Evolutionary conservation across 75 land plant species (phyloP), one percentile per base, ranked within the genome.

Genomic region (Chamaecyparis obtusa): DNA sequence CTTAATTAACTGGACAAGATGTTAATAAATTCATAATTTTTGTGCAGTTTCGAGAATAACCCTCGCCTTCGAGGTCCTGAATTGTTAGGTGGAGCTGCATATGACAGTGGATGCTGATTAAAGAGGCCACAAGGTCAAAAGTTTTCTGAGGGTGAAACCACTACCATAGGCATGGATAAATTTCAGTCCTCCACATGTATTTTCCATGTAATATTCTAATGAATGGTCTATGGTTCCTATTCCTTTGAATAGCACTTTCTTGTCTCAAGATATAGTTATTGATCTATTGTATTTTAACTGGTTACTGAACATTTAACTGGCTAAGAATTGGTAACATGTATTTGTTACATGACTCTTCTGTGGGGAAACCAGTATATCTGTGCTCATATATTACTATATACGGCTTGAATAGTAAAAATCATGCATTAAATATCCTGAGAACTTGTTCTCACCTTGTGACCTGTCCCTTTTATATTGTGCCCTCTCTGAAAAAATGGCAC

Each of bases 61-160:
- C 96, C 96, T 60, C 89, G 94, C 13, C 88, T 97, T 48, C 94
- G 94, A 87, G 99, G 99, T 77, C 99, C 99, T 76, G 95, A 97
- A 89, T 87, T 97, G 86, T 91, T 87, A 85, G 99, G 99, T 48
- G 93, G 92, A 54, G 97, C 91, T n/a, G 78, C 88, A 27, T 95
- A 97, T 79, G 97, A 95, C 77, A 92, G 90, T 69, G 93, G 90
- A 76, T 94, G 95, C 92, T 87, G 83, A 67, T 43, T 3, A 41
- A 44, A 81, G 80, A 86, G 60, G 64, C 32, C 13, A 21, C 74
- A 86, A 21, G 83, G 49, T 86, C 67, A 32, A 78, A 51, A 77
- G 82, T 27, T n/a, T 69, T 64, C 30, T 41, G 33, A 15, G 15
- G 32, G 41, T 64, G 41, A 32, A 72, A 72, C 9, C 74, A 41